Evolutionary conservation across 108 stramenopile species (phyloP).

Genomic region (Phaeodactylum tricornutum): DNA sequence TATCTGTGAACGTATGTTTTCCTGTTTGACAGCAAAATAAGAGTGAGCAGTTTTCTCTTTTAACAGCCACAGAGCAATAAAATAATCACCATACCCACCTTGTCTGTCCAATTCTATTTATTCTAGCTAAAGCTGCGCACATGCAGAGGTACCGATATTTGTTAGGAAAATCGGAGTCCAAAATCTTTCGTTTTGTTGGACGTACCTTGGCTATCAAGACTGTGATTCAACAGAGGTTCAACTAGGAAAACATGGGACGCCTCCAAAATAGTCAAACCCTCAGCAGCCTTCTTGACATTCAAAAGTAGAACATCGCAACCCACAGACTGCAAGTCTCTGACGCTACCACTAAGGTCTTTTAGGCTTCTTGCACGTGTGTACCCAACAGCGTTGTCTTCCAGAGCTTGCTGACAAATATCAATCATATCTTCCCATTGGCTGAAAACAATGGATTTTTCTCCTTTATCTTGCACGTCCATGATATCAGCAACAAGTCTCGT

Average conservation of each 20-base stretch:
- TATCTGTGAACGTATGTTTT: constrained; percentile 69
- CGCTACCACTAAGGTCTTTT: constrained; percentile 17
- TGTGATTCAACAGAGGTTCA: constrained; percentile 71
- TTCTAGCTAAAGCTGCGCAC: constrained; percentile 12
- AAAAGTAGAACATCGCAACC: constrained; percentile 43
- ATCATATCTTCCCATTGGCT: constrained; percentile 83
- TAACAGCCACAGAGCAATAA: too few species aligned
- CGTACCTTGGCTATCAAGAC: constrained; percentile 47
- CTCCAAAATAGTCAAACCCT: constrained; percentile 75
- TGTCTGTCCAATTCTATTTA: constrained; percentile 76
- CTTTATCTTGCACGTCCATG: constrained; percentile 23
- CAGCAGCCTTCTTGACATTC: constrained; percentile 72
- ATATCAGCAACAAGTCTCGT: constrained; percentile 46
- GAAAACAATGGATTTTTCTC: constrained; percentile 70
- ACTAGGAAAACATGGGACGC: constrained; percentile 81
- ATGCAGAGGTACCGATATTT: background rate
- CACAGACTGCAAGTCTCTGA: constrained; percentile 19
- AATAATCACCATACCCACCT: too few species aligned
- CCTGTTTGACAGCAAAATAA: too few species aligned
- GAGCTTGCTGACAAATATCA: constrained; percentile 56
- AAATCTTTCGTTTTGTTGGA: too few species aligned
- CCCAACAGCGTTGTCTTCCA: constrained; percentile 29
- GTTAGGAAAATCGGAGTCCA: constrained; percentile 7
- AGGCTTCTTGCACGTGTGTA: constrained; percentile 24
- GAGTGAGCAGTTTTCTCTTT: too few species aligned